phyloP scores from a whole-genome alignment of 257 asterid species.

The Gardenia jasminoides region DNA sequence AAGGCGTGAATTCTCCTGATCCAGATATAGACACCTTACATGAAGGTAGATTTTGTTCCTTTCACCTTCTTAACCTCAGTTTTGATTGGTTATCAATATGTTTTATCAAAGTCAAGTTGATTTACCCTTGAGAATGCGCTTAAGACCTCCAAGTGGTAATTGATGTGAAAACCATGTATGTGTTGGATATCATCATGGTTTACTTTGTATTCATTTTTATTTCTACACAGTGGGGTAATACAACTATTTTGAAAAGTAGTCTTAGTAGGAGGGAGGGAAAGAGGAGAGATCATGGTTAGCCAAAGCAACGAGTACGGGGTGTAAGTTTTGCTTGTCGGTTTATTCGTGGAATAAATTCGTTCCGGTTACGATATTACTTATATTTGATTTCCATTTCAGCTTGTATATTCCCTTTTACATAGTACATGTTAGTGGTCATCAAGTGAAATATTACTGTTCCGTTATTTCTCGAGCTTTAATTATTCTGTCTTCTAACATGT shows the following conservation, averaged over 20 bases:
- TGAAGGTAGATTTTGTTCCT: slow-evolving; percentile 60
- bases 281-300: neutral
- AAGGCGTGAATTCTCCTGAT: slow-evolving; percentile 76
- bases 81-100: neutral
- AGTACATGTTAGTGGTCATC: neutral
- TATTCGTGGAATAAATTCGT: too few relatives aligned
- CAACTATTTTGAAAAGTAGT: neutral
- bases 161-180: neutral
- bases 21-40: slow-evolving; percentile 80
- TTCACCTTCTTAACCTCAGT: neutral
- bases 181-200: neutral
- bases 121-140: neutral
- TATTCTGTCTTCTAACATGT: neutral
- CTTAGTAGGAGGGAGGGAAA: neutral
- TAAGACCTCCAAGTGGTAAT: neutral
- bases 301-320: neutral
- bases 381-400: neutral
- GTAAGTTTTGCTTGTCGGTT: neutral
- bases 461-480: neutral
- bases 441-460: neutral
- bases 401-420: neutral
- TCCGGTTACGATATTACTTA: too few relatives aligned
- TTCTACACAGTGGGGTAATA: neutral
- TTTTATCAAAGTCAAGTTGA: neutral
- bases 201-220: neutral